Base-by-base conservation (phyloP, 2,329 filamentous ascomycete genomes). In the Fusarium tjaetaba region DNA sequence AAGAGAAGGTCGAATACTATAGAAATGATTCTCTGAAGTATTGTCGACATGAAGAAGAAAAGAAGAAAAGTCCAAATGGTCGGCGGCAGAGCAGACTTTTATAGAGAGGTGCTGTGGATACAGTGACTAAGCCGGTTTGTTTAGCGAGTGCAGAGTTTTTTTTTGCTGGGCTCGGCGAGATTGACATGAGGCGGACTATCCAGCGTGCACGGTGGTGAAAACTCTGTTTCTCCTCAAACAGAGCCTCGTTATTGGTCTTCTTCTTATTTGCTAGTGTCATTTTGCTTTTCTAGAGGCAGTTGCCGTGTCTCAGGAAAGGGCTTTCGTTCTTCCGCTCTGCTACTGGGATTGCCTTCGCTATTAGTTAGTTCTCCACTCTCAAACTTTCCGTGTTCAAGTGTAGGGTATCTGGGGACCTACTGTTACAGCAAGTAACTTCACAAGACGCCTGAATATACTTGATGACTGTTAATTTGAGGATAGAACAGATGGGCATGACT, bases 1-100 rank as follows among this genome's bases (percentile, higher is more conserved):
- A 92, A 96, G 93, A 94, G 91, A 89, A 88, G 89, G 93, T 95
- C 91, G 91, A 94, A 89, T 92, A 95, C 94, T 97, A 95, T 95
- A 97, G 93, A 97, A 97, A 94, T 94, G 94, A 96, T 96, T 95
- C 93, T 94, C 85, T 74, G 84, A 88, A 88, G 86, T 89, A 89
- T 89, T 88, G 87, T 90, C 88, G 88, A 88, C 87, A 84, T 88
- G 82, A 87, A 83, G 84, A 88, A 86, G 84, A 86, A 86, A 86
- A 81, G 61, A 84, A 85, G 82, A 84, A 84, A 72, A 52, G 34
- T 66, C 82, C 84, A 82, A 73, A 62, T 57, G 60, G 51, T 41
- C 69, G n/a, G 43, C 38, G 43, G n/a, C 26, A 49, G 11, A 48
- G 5, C 14, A 38, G 49, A 42, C 1, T 67, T 75, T 74, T 74